Percentiles rank a stretch among this genome's conserved stretches.
These are phyloP conservation scores for Aspergillus sp. DNA, from an alignment of 2,329 filamentous ascomycete species.

Conservation along the genomic window DNA sequence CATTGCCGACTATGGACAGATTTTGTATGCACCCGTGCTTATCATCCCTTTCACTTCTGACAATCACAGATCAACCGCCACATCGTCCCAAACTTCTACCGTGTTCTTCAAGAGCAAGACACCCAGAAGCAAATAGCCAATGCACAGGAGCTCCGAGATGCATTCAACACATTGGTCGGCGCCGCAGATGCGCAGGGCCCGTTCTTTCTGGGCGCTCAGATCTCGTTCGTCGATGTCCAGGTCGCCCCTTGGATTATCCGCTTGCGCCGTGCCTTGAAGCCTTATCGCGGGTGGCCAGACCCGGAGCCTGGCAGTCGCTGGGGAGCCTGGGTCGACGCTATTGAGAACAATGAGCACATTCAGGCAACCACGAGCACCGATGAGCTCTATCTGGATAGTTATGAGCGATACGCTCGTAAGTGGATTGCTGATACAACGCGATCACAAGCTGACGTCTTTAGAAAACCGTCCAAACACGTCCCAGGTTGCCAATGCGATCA, in stretches of 20 bases:
- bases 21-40: slow-evolving; percentile 55
- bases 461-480: slow-evolving; percentile 63
- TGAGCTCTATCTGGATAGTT: slow-evolving; percentile 66
- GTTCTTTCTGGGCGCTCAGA: slow-evolving; percentile 63
- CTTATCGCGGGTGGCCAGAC: slow-evolving; percentile 67
- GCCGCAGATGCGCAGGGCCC: slow-evolving; percentile 63
- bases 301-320: slow-evolving; percentile 65
- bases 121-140: slow-evolving; percentile 58
- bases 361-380: slow-evolving; percentile 67
- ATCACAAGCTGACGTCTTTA: slow-evolving; percentile 26
- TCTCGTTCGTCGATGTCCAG: slow-evolving; percentile 71
- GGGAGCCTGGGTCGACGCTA: slow-evolving; percentile 69
- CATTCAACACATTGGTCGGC: slow-evolving; percentile 64
- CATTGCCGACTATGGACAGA: slow-evolving; percentile 78
- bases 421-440: slow-evolving; percentile 14
- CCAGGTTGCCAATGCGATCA: slow-evolving; percentile 61
- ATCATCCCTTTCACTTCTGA: slow-evolving; percentile 13
- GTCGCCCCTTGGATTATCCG: slow-evolving; percentile 74
- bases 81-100: slow-evolving; percentile 76
- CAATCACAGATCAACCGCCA: slow-evolving; percentile 67
- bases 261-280: slow-evolving; percentile 64
- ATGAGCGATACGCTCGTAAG: slow-evolving; percentile 63
- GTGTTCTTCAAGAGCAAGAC: slow-evolving; percentile 67
- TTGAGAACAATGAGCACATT: slow-evolving; percentile 65
- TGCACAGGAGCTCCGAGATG: slow-evolving; percentile 63